phyloP scores from a whole-genome alignment of 2,329 filamentous ascomycete species.

The Botrytis tulipae region DNA sequence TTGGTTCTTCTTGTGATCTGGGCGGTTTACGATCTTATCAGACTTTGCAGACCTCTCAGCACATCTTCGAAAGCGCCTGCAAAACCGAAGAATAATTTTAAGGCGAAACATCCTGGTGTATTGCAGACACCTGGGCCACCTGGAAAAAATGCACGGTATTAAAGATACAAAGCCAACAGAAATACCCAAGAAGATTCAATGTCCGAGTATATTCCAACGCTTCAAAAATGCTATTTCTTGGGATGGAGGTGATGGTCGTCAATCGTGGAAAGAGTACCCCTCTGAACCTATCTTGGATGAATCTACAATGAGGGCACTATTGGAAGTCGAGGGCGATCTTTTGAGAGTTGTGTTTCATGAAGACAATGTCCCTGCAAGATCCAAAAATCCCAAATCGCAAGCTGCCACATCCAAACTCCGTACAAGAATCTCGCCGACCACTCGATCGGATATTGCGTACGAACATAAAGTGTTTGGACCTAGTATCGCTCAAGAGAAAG shows the following conservation, averaged over 20 bases:
- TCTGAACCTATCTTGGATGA: not conserved
- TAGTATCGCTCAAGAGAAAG: not conserved
- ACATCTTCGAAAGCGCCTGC: not conserved
- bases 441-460: not conserved
- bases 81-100: not conserved
- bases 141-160: not conserved
- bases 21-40: too few species aligned
- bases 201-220: not conserved
- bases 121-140: not conserved
- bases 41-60: too few species aligned
- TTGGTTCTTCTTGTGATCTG: not conserved
- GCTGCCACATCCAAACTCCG: not conserved
- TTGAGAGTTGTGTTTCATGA: not conserved
- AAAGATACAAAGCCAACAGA: not conserved
- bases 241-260: not conserved
- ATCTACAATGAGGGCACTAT: not conserved
- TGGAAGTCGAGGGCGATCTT: not conserved
- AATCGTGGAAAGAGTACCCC: not conserved
- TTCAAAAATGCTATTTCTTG: not conserved
- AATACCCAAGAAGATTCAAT: not conserved
- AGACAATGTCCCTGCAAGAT: not conserved
- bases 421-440: not conserved
- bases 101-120: not conserved
- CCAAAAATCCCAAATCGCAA: not conserved
- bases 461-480: not conserved